These are phyloP conservation scores for Pharus latifolius DNA, from an alignment of 176 grass and related monocot species.

Conservation along the genomic window DNA sequence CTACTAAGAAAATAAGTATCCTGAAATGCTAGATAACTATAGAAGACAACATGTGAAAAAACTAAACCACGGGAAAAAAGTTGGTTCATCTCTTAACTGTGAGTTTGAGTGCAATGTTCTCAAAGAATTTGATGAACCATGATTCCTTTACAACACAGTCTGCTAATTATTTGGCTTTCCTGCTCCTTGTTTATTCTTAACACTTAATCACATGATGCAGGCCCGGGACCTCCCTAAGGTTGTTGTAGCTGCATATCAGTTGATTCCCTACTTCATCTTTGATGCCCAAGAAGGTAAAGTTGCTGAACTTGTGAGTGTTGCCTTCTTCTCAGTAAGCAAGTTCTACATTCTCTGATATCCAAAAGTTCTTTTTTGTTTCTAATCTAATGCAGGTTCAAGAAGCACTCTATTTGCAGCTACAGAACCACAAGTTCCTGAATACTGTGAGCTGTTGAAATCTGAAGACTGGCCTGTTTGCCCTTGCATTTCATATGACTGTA, in stretches of 20 bases:
- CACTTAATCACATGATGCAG: slow-evolving; percentile 27
- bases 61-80: no score
- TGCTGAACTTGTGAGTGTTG: background rate
- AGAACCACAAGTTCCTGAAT: slow-evolving; percentile 82
- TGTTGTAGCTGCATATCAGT: slow-evolving; percentile 55
- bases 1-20: no score
- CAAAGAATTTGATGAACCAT: background rate
- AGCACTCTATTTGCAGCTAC: slow-evolving; percentile 75
- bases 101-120: background rate
- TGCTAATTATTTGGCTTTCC: background rate
- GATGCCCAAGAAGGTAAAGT: slow-evolving; percentile 67
- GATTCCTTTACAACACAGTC: background rate
- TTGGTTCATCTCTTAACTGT: background rate
- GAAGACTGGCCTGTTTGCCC: slow-evolving; percentile 91
- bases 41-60: no score
- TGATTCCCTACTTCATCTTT: slow-evolving; percentile 98
- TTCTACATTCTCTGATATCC: background rate
- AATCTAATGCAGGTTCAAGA: slow-evolving; percentile 55
- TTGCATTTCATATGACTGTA: slow-evolving; percentile 80
- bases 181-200: background rate
- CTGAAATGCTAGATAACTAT: no score
- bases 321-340: background rate
- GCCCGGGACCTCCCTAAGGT: slow-evolving; percentile 80
- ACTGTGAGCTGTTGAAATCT: slow-evolving; percentile 69
- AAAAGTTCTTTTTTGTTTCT: background rate